Evolutionary conservation across 1,284 basidiomycete species (phyloP).

Genomic region (Peniophora sp.): DNA sequence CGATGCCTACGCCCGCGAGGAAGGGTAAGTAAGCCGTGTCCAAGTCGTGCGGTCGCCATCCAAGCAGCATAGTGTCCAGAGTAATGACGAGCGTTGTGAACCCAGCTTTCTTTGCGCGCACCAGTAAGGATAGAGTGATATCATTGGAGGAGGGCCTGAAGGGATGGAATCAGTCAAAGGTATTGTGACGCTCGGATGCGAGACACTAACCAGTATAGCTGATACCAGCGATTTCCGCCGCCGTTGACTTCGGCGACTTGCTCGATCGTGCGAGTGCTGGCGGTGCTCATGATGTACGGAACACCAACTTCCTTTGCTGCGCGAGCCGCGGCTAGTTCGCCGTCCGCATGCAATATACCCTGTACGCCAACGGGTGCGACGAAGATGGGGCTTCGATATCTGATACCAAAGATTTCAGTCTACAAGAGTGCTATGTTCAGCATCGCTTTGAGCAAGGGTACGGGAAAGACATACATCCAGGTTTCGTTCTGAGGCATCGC

Average conservation of each 20-base stretch:
- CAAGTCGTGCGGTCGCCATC: slow-evolving; percentile 65
- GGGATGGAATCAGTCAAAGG: not conserved
- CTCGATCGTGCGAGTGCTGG: slow-evolving; percentile 64
- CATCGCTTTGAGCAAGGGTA: not conserved
- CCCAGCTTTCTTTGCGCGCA: slow-evolving; percentile 55
- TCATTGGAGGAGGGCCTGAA: slow-evolving; percentile 51
- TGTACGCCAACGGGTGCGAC: slow-evolving; percentile 74
- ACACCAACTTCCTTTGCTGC: slow-evolving; percentile 59
- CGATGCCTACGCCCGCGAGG: slow-evolving; percentile 47
- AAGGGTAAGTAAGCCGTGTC: slow-evolving; percentile 55
- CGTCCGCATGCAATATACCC: slow-evolving; percentile 58
- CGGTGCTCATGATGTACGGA: slow-evolving; percentile 68
- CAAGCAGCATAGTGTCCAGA: slow-evolving; percentile 57
- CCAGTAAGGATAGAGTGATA: slow-evolving; percentile 55
- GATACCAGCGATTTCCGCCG: slow-evolving; percentile 63
- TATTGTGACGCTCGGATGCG: not conserved
- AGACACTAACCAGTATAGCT: slow-evolving; percentile 60
- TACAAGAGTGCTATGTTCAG: slow-evolving; percentile 19
- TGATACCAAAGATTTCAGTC: slow-evolving; percentile 67
- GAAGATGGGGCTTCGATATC: slow-evolving; percentile 53
- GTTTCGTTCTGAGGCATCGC: slow-evolving; percentile 54
- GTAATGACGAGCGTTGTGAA: slow-evolving; percentile 66
- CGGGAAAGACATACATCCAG: slow-evolving; percentile 41
- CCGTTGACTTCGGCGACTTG: slow-evolving; percentile 63
- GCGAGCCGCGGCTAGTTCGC: slow-evolving; percentile 59